Percentiles rank a stretch among this genome's conserved stretches.
phyloP scores from a whole-genome alignment of 2,329 filamentous ascomycete species.

The Monilinia vaccinii-corymbosi region DNA sequence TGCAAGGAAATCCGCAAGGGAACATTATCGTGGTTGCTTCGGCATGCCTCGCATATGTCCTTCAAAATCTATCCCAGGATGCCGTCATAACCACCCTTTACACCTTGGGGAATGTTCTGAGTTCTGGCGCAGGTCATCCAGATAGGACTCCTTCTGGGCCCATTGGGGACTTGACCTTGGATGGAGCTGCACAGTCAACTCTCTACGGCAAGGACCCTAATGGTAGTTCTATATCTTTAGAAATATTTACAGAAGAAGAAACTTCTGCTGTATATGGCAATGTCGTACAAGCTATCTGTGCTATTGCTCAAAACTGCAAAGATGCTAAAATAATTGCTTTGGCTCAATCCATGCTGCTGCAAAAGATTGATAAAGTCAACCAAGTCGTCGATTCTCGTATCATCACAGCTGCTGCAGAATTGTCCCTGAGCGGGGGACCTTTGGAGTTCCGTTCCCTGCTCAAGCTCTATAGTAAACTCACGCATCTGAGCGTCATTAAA shows the following conservation, averaged over 20 bases:
- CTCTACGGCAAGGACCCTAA: constrained; percentile 51
- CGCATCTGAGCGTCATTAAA: constrained; percentile 62
- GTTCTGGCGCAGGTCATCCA: constrained; percentile 47
- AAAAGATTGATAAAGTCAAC: constrained; percentile 84
- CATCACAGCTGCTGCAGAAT: constrained; percentile 67
- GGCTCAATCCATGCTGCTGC: constrained; percentile 90
- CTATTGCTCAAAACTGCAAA: constrained; percentile 70
- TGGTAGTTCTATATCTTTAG: constrained; percentile 72
- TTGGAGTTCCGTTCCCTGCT: constrained; percentile 79
- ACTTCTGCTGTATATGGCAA: constrained; percentile 69
- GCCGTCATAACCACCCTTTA: constrained; percentile 92
- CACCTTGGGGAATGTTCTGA: constrained; percentile 90
- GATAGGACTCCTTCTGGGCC: constrained; percentile 36
- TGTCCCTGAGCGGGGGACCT: constrained; percentile 69
- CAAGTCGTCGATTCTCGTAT: constrained; percentile 74
- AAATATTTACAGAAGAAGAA: constrained; percentile 68
- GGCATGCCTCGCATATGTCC: constrained; percentile 71
- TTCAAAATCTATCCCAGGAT: constrained; percentile 80
- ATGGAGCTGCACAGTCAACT: constrained; percentile 36
- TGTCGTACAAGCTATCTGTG: constrained; percentile 90
- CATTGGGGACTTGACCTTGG: constrained; percentile 45
- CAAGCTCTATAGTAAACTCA: constrained; percentile 70
- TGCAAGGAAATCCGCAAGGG: constrained; percentile 66
- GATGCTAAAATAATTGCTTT: constrained; percentile 91
- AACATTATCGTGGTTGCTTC: constrained; percentile 68